These are phyloP conservation scores for Thielaviopsis punctulata DNA, from an alignment of 2,329 filamentous ascomycete genomes.

Conservation along the genomic window DNA sequence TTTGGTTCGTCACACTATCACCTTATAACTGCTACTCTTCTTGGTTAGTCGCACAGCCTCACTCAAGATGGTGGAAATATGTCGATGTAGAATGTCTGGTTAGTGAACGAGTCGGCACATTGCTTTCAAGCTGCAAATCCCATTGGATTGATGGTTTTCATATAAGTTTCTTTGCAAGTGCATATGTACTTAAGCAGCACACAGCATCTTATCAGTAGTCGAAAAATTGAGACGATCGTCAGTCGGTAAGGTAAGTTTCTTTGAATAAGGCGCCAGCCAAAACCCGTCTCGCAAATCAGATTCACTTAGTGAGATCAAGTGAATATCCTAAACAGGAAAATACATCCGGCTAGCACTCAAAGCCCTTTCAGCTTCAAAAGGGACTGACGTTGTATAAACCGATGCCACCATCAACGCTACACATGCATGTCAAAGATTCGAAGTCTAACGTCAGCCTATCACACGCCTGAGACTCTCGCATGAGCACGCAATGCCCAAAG, in stretches of 20 bases:
- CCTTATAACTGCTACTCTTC: too few relatives aligned
- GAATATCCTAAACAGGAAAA: neutral
- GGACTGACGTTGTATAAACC: neutral
- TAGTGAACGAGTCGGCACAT: too few relatives aligned
- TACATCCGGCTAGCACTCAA: neutral
- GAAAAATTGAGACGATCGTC: too few relatives aligned
- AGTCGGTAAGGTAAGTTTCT: neutral
- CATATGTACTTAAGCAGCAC: too few relatives aligned
- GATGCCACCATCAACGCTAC: neutral
- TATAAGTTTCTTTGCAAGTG: too few relatives aligned
- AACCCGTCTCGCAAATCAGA: neutral
- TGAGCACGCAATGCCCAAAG: neutral
- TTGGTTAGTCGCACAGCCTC: too few relatives aligned
- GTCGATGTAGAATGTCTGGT: too few relatives aligned
- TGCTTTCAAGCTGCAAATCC: too few relatives aligned
- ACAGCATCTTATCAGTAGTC: too few relatives aligned
- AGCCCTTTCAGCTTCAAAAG: neutral
- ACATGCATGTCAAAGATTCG: neutral
- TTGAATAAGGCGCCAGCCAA: neutral
- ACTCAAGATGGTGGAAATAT: too few relatives aligned
- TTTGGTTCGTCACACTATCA: too few relatives aligned
- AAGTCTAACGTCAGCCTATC: neutral
- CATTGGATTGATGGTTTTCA: too few relatives aligned
- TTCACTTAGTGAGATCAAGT: neutral
- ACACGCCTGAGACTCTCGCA: neutral